These are phyloP conservation scores for Sphagnurus paluster DNA, from an alignment of 1,284 basidiomycete genomes.

Conservation along the genomic window DNA sequence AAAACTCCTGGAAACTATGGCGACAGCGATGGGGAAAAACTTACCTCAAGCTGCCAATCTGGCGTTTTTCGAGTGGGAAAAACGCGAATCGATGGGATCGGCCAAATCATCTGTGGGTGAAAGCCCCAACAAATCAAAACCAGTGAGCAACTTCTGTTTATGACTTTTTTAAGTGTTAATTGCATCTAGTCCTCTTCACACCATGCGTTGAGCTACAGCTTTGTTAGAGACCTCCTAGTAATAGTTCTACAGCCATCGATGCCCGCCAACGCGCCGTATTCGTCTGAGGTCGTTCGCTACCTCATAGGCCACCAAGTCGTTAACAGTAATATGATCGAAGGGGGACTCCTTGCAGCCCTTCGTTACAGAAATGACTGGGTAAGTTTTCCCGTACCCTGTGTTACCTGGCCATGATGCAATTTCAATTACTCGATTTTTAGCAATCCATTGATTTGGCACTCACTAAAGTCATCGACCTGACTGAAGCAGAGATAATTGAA, in stretches of 20 bases:
- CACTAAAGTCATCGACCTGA: slow-evolving; percentile 54
- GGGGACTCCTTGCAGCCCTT: slow-evolving; percentile 53
- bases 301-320: slow-evolving; percentile 55
- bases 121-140: slow-evolving; percentile 18
- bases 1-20: slow-evolving; percentile 25
- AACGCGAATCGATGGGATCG: slow-evolving; percentile 30
- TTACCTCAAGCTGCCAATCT: slow-evolving; percentile 42
- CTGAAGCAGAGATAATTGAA: slow-evolving; percentile 60
- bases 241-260: slow-evolving; percentile 43
- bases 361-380: slow-evolving; percentile 67
- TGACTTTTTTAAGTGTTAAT: background rate
- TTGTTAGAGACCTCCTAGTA: slow-evolving; percentile 57
- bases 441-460: slow-evolving; percentile 55
- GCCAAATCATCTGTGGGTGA: slow-evolving; percentile 7
- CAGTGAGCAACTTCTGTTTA: background rate
- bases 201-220: slow-evolving; percentile 41
- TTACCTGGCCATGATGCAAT: no score
- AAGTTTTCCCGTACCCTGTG: slow-evolving; percentile 21
- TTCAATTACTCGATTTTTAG: slow-evolving; percentile 33
- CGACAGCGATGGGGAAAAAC: slow-evolving; percentile 25
- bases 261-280: slow-evolving; percentile 39
- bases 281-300: slow-evolving; percentile 52
- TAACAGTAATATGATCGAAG: slow-evolving; percentile 58
- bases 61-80: slow-evolving; percentile 53
- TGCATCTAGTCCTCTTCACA: slow-evolving; percentile 13